Percentiles rank a stretch among this genome's conserved stretches.
Evolutionary conservation across 2,329 filamentous ascomycete species (phyloP).

Genomic region (Tolypocladium sp.): DNA sequence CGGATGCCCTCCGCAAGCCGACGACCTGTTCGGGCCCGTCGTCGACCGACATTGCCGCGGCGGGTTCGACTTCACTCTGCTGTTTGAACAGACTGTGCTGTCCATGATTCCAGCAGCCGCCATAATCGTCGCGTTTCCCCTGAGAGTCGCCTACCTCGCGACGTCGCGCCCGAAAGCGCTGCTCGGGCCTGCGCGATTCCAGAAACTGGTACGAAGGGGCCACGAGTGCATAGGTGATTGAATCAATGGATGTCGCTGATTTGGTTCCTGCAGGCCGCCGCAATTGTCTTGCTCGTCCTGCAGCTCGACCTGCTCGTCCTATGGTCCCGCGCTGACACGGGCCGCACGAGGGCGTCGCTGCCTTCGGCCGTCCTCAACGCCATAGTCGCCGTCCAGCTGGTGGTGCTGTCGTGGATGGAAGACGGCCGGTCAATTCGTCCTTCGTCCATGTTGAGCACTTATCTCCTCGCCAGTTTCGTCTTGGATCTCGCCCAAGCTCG

Average conservation of each 20-base stretch:
- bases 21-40: constrained; percentile 3
- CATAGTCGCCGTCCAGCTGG: constrained; percentile 14
- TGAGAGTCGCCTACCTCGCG: not conserved
- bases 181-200: not conserved
- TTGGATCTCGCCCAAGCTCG: constrained; percentile 19
- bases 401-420: constrained; percentile 19
- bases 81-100: constrained; percentile 9
- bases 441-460: constrained; percentile 18
- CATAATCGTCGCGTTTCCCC: not conserved
- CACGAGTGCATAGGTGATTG: too few species aligned
- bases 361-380: constrained; percentile 6
- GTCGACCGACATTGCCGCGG: constrained; percentile 1
- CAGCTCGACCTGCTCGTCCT: constrained; percentile 2
- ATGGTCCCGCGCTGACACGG: not conserved
- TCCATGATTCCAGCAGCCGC: constrained; percentile 3
- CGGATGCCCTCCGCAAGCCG: not conserved
- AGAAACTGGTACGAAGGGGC: not conserved
- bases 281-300: not conserved
- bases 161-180: not conserved
- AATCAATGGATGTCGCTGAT: not conserved
- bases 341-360: constrained; percentile 2
- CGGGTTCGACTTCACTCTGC: constrained; percentile 10
- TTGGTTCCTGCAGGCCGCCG: not conserved
- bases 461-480: constrained; percentile 18
- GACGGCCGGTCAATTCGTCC: constrained; percentile 20